A percentile compares a stretch with the other conserved stretches of the same genome.
phyloP scores from a whole-genome alignment of 768 basidiomycete genomes.

The Boletus eberwhitei region DNA sequence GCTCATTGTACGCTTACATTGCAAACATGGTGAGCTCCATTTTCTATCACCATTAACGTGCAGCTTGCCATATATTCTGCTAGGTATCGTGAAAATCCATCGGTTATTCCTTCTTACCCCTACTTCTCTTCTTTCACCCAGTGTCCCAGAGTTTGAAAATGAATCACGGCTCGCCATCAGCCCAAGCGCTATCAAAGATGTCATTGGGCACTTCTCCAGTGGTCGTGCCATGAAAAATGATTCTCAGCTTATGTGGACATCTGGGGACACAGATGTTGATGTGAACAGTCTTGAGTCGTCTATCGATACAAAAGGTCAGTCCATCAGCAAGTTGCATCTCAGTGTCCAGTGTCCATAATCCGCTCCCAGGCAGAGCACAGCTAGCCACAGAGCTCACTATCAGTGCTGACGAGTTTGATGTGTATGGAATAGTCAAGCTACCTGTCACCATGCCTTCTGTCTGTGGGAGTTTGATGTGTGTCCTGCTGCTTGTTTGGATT shows the following conservation, averaged over 20 bases:
- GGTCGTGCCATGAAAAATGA: conserved; percentile 62
- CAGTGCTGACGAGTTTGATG: conserved; percentile 77
- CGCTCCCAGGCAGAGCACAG: conserved; percentile 51
- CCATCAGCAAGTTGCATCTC: neutral
- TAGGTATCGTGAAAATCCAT: conserved; percentile 83
- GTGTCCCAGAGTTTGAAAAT: conserved; percentile 51
- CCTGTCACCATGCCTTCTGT: conserved; percentile 72
- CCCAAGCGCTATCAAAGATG: conserved; percentile 67
- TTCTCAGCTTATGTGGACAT: conserved; percentile 80
- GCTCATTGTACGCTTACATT: conserved; percentile 68
- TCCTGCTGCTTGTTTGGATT: neutral
- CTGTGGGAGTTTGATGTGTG: conserved; percentile 79
- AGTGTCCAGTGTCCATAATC: neutral
- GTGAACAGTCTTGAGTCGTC: conserved; percentile 68
- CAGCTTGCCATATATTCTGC: conserved; percentile 6
- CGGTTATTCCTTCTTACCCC: conserved; percentile 63
- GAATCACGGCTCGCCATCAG: conserved; percentile 72
- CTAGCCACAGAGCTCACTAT: conserved; percentile 75
- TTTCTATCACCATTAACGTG: neutral
- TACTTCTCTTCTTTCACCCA: conserved; percentile 60
- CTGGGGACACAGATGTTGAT: conserved; percentile 61
- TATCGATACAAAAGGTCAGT: conserved; percentile 59
- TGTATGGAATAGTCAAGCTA: conserved; percentile 61
- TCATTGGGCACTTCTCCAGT: conserved; percentile 78
- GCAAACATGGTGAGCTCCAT: conserved; percentile 67